Base-by-base conservation (phyloP, 768 basidiomycete genomes). In the Chlorophyllum brunneum region DNA sequence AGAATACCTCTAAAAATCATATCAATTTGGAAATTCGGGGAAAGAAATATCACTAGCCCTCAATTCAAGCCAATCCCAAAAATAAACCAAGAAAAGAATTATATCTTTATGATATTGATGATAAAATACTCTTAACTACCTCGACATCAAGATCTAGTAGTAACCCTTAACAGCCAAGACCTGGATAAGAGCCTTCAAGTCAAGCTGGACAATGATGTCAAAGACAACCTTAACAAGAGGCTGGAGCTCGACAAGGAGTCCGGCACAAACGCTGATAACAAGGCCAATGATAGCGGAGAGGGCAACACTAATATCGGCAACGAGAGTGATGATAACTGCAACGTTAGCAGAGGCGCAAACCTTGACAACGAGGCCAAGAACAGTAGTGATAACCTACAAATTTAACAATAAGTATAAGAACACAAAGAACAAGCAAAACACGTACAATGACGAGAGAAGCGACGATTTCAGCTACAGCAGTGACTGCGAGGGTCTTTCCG, bases 401-500 rank as follows among this genome's bases (percentile, higher is more conserved):
- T 24, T 22, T 5, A 5, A 4, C 4, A 6, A 41, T 9, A 39
- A 15, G 10, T 10, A 18, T 10, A 16, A n/a, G 3, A 16, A 16
- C 18, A 7, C 13, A 43, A 26, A 43, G 30, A 34, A 2, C 13
- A 16, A 23, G 20, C 10, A 58, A 59, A 56, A 37, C 50, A 51
- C 62, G 42, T 27, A 26, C 55, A 16, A 54, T 27, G 26, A 58
- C 22, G 10, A 55, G 29, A 24, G 58, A 54, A 8, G 40, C 18
- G 30, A 59, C 36, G 23, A 51, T 39, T 4, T 48, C 26, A 4
- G 53, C 58, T 36, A 59, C 50, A 15, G 57, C 58, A 26, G 30
- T 22, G n/a, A 52, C 20, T 5, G 59, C 23, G 22, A 61, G 37
- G 16, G 58, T 51, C 30, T 57, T 46, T 36, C 61, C 60, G 2